phyloP scores from a whole-genome alignment of 371 early-diverging fungal species.

The Mucor circinelloides region DNA sequence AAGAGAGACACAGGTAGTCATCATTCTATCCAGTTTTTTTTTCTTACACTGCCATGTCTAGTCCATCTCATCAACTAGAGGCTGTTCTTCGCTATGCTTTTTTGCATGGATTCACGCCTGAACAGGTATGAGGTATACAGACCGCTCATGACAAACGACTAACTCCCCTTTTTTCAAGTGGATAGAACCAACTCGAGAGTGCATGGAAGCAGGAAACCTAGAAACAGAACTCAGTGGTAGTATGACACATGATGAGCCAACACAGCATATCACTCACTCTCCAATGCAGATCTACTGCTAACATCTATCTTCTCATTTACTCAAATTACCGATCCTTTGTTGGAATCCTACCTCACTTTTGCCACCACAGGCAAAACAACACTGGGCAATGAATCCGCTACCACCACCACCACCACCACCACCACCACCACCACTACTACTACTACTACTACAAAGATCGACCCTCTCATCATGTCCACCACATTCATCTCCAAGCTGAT shows the following conservation, averaged over 20 bases:
- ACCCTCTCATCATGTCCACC: slow-evolving; percentile 14
- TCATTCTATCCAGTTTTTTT: neutral
- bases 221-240: slow-evolving; percentile 37
- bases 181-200: slow-evolving; percentile 43
- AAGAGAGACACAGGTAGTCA: neutral
- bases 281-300: slow-evolving; percentile 35
- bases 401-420: neutral
- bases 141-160: neutral
- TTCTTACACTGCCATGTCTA: slow-evolving; percentile 13
- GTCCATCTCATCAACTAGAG: slow-evolving; percentile 23
- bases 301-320: slow-evolving; percentile 36
- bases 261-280: neutral
- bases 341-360: slow-evolving; percentile 43
- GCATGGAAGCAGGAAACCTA: slow-evolving; percentile 22
- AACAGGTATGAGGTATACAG: slow-evolving; percentile 18
- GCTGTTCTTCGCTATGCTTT: slow-evolving; percentile 35
- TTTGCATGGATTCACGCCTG: slow-evolving; percentile 23
- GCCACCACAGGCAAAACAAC: slow-evolving; percentile 26
- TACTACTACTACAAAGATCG: neutral
- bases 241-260: neutral
- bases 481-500: slow-evolving; percentile 20
- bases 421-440: neutral
- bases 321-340: slow-evolving; percentile 29
- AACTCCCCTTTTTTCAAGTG: slow-evolving; percentile 24
- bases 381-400: neutral